Conservation (phyloP, 2,329 filamentous ascomycete species). For the Orbilia javanica region DNA sequence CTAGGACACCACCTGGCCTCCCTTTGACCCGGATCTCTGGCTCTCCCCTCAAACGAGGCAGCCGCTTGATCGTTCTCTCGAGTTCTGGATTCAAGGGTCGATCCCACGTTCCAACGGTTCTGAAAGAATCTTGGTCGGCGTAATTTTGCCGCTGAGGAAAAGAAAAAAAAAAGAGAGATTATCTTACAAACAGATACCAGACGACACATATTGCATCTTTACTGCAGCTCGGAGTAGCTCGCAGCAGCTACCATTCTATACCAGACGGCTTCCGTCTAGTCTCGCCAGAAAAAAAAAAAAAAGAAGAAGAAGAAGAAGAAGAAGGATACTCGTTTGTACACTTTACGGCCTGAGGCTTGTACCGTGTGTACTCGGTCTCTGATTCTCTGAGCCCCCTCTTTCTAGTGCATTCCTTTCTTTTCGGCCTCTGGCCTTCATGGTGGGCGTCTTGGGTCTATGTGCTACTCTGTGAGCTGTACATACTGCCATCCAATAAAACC, state of each 20-base stretch:
- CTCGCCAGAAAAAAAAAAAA: too few relatives aligned
- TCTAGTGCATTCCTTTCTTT: slow-evolving; percentile 31
- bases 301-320: too few relatives aligned
- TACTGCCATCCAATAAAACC: slow-evolving; percentile 1
- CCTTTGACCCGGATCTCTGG: slow-evolving; percentile 15
- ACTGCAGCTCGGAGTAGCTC: slow-evolving; percentile 28
- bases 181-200: not conserved
- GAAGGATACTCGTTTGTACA: slow-evolving; percentile 32
- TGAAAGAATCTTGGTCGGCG: not conserved
- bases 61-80: slow-evolving; percentile 7
- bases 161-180: not conserved
- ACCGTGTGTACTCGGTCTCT: slow-evolving; percentile 19
- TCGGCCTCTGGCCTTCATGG: not conserved
- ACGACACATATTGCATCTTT: slow-evolving; percentile 5
- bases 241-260: slow-evolving; percentile 33
- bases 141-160: slow-evolving; percentile 4
- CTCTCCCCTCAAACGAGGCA: slow-evolving; percentile 12
- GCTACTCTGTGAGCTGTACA: slow-evolving; percentile 36
- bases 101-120: slow-evolving; percentile 8
- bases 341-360: slow-evolving; percentile 22
- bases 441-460: slow-evolving; percentile 15
- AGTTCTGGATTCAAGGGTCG: slow-evolving; percentile 3
- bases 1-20: not conserved
- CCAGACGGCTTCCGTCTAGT: slow-evolving; percentile 22
- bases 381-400: slow-evolving; percentile 3